phyloP scores from a whole-genome alignment of 169 alveolate genomes.

The Plasmodium coatneyi region DNA sequence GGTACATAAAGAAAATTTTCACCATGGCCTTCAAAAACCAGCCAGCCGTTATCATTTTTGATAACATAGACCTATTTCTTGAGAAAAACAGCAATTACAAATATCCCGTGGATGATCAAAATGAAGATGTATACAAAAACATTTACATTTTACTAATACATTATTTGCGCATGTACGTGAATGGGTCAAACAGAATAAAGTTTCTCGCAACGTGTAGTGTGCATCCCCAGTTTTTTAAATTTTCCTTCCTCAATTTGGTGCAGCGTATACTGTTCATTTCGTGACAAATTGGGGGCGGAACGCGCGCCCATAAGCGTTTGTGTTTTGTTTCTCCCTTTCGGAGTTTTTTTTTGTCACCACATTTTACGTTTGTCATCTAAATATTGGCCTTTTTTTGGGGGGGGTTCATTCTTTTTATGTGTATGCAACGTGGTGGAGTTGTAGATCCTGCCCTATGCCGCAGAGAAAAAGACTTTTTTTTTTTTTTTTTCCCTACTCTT shows the following conservation, averaged over 20 bases:
- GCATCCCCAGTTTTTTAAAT: conserved; percentile 64
- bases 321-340: conserved; percentile 15
- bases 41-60: conserved; percentile 70
- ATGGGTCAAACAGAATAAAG: conserved; percentile 42
- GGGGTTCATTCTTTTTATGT: background rate
- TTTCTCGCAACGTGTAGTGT: conserved; percentile 50
- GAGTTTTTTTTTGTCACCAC: background rate
- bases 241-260: conserved; percentile 57
- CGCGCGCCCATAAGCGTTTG: background rate
- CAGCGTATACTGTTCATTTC: conserved; percentile 38
- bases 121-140: conserved; percentile 73
- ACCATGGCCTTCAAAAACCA: conserved; percentile 58
- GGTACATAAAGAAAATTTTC: conserved; percentile 57
- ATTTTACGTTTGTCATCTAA: background rate
- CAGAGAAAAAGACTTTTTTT: background rate
- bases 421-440: background rate
- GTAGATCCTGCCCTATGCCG: background rate
- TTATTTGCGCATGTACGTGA: conserved; percentile 40
- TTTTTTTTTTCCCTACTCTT: background rate
- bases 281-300: conserved; percentile 1
- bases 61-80: conserved; percentile 61
- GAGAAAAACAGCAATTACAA: conserved; percentile 63
- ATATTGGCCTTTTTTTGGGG: background rate
- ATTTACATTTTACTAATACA: conserved; percentile 60
- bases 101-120: conserved; percentile 50